Percentiles rank a stretch among this genome's conserved stretches.
phyloP scores from a whole-genome alignment of 768 basidiomycete species.

The Tylopilus plumbeoviolaceoides region DNA sequence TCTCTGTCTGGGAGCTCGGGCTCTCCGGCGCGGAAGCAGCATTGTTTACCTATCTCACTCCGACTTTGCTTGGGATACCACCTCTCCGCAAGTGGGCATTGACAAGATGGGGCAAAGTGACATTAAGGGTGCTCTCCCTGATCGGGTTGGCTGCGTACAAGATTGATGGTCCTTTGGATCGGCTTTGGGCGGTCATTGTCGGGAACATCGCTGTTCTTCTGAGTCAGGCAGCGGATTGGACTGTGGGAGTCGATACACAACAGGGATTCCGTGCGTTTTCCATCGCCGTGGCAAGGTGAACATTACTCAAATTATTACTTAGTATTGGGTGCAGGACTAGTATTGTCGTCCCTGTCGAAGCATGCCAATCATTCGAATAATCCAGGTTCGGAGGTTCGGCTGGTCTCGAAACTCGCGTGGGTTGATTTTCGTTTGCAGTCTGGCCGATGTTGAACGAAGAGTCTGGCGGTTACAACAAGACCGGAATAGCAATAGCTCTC shows the following conservation, averaged over 20 bases:
- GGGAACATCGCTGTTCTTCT: conserved; percentile 51
- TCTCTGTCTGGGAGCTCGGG: conserved; percentile 87
- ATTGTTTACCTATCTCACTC: conserved; percentile 66
- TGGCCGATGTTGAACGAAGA: conserved; percentile 73
- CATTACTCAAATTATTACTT: background rate
- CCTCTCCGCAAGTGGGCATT: conserved; percentile 43
- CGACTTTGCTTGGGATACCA: conserved; percentile 51
- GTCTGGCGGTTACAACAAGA: conserved; percentile 68
- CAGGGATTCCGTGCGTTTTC: conserved; percentile 45
- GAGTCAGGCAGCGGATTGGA: conserved; percentile 52
- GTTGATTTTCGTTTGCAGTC: conserved; percentile 37
- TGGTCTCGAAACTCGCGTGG: background rate
- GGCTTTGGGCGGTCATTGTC: conserved; percentile 53
- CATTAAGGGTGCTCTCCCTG: conserved; percentile 47
- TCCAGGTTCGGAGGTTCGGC: conserved; percentile 43
- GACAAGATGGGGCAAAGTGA: conserved; percentile 45
- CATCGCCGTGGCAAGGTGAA: background rate
- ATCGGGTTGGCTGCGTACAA: conserved; percentile 51
- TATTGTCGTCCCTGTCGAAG: conserved; percentile 66
- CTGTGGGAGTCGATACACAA: conserved; percentile 39
- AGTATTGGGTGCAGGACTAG: conserved; percentile 67
- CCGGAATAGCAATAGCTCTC: conserved; percentile 54
- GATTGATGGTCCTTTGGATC: conserved; percentile 45
- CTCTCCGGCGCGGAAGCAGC: conserved; percentile 80
- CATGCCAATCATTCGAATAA: conserved; percentile 79